Evolutionary conservation across 164 flowering plant species (phyloP).

Genomic region (Dillenia turbinata): DNA sequence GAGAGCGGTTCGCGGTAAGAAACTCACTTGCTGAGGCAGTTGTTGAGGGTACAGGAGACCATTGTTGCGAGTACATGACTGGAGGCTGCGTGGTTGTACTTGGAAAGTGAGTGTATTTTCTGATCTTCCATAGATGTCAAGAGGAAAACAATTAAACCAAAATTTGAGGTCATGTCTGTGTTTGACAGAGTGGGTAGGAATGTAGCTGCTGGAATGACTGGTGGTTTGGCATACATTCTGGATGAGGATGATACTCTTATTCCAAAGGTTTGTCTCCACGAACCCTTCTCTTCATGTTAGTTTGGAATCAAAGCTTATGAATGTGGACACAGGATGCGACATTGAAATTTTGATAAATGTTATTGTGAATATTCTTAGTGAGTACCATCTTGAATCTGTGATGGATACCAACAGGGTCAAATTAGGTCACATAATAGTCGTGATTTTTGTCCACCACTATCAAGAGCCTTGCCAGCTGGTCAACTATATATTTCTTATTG

Average conservation of each 20-base stretch:
- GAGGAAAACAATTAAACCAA: not conserved
- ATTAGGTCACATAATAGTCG: too few species aligned
- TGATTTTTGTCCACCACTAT: too few species aligned
- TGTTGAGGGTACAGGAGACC: constrained; percentile 97
- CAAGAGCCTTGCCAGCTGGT: too few species aligned
- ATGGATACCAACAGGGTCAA: too few species aligned
- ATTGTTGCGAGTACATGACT: constrained; percentile 98
- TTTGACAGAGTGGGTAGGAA: constrained; percentile 86
- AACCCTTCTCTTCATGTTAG: not conserved
- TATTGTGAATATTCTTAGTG: not conserved
- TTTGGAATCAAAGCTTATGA: too few species aligned
- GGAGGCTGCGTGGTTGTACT: constrained; percentile 97
- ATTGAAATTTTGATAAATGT: too few species aligned
- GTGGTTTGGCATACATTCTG: constrained; percentile 92
- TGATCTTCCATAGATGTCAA: not conserved
- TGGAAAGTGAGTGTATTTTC: constrained; percentile 75
- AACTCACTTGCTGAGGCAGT: constrained; percentile 96
- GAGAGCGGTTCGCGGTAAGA: constrained; percentile 97
- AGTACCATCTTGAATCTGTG: not conserved
- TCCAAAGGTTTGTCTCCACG: constrained; percentile 64
- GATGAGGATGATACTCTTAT: constrained; percentile 90
- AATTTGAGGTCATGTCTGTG: not conserved
- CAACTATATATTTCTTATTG: too few species aligned
- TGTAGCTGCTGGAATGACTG: constrained; percentile 99
- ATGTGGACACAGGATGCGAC: too few species aligned